Conservation (phyloP, 805 yeast genomes). For the Wilhelminamyces savonicus region DNA sequence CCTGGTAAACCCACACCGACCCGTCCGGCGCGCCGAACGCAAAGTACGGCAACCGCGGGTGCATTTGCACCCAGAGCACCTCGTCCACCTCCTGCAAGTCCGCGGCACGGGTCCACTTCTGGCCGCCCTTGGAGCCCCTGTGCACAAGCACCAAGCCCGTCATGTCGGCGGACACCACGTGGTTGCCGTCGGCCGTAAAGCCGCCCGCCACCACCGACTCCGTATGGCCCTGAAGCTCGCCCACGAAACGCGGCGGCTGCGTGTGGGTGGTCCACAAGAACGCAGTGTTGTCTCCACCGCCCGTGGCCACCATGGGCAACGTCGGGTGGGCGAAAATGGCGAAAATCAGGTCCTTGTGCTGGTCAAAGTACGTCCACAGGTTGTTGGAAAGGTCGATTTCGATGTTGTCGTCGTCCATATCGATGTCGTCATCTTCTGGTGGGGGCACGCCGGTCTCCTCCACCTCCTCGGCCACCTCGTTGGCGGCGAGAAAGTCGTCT, state of each 20-base stretch:
- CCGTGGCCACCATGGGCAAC: slow-evolving; percentile 80
- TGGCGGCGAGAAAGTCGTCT: slow-evolving; percentile 21
- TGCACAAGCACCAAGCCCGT: slow-evolving; percentile 76
- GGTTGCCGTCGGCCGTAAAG: slow-evolving; percentile 78
- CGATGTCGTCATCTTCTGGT: slow-evolving; percentile 32
- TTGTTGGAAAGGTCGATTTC: slow-evolving; percentile 88
- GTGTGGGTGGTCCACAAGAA: slow-evolving; percentile 90
- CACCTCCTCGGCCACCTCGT: slow-evolving; percentile 31
- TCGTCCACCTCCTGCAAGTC: slow-evolving; percentile 86
- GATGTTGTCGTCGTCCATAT: slow-evolving; percentile 43
- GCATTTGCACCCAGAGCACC: slow-evolving; percentile 74
- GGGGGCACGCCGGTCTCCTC: slow-evolving; percentile 22
- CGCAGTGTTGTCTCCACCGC: slow-evolving; percentile 92
- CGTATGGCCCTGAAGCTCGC: slow-evolving; percentile 71
- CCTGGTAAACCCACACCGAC: slow-evolving; percentile 86
- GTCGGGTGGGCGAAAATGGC: slow-evolving; percentile 78
- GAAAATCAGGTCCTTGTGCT: slow-evolving; percentile 83
- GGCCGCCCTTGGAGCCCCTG: slow-evolving; percentile 68
- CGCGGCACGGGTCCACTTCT: slow-evolving; percentile 68
- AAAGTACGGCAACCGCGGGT: slow-evolving; percentile 73
- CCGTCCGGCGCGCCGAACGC: slow-evolving; percentile 94
- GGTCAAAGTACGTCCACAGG: slow-evolving; percentile 83
- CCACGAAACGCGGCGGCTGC: slow-evolving; percentile 74
- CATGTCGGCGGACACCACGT: slow-evolving; percentile 89
- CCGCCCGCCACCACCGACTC: slow-evolving; percentile 85